Evolutionary conservation across 78 protist species (phyloP).

Genomic region (Polysphondylium violaceum): DNA sequence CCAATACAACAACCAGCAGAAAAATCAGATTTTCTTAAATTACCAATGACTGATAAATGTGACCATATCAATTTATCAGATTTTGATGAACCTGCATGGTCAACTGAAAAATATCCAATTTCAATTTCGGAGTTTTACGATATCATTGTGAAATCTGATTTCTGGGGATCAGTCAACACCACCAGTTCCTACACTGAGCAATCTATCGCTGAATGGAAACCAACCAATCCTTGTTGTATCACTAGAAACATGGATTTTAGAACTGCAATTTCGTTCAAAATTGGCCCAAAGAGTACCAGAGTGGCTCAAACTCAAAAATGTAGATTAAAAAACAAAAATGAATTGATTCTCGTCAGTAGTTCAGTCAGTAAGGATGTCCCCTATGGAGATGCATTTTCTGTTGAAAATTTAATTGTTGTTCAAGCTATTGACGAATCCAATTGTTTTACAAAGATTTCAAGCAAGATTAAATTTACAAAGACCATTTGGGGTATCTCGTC

Average conservation of each 20-base stretch:
- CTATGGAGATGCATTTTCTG: constrained; percentile 79
- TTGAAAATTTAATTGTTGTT: constrained; percentile 46
- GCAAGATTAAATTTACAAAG: constrained; percentile 76
- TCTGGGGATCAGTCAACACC: constrained; percentile 68
- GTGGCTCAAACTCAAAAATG: constrained; percentile 72
- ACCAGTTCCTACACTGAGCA: constrained; percentile 70
- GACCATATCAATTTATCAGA: constrained; percentile 44
- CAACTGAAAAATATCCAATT: constrained; percentile 43
- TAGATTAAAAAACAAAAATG: constrained; percentile 33
- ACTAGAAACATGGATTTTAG: constrained; percentile 70
- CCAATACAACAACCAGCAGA: neutral
- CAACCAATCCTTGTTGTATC: constrained; percentile 43
- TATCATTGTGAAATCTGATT: constrained; percentile 37
- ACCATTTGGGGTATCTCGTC: constrained; percentile 79
- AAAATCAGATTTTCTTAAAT: neutral
- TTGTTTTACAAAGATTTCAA: constrained; percentile 45
- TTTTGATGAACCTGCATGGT: constrained; percentile 72
- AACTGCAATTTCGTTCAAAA: constrained; percentile 55
- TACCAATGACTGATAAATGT: constrained; percentile 52
- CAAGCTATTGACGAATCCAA: constrained; percentile 39
- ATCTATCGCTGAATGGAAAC: constrained; percentile 49
- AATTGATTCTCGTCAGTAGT: constrained; percentile 5
- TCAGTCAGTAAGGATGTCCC: constrained; percentile 72
- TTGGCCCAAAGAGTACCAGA: constrained; percentile 80
- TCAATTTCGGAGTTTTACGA: constrained; percentile 56